These are phyloP conservation scores for Coemansia sp. DNA, from an alignment of 192 early-diverging fungal species.

Conservation along the genomic window DNA sequence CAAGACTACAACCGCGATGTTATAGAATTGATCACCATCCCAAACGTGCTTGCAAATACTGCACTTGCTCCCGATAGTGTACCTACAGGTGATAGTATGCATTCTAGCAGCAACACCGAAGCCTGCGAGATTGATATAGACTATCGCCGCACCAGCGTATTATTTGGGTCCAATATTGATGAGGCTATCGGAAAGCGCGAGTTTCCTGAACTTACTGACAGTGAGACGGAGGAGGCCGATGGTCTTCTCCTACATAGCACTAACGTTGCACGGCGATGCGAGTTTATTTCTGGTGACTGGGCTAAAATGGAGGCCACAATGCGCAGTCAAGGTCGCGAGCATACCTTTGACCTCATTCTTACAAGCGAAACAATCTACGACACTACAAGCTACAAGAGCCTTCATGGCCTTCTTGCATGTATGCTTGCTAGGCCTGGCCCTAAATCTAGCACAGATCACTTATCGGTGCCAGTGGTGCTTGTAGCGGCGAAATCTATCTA, in stretches of 20 bases:
- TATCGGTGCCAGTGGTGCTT: slow-evolving; percentile 36
- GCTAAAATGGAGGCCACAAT: slow-evolving; percentile 49
- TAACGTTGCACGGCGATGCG: slow-evolving; percentile 41
- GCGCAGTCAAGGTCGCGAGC: slow-evolving; percentile 41
- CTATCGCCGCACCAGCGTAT: slow-evolving; percentile 32
- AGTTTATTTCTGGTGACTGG: slow-evolving; percentile 72
- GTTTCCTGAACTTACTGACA: slow-evolving; percentile 41
- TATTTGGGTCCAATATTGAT: slow-evolving; percentile 42
- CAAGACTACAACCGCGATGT: slow-evolving; percentile 96
- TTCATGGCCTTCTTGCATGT: slow-evolving; percentile 60
- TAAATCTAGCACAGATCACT: slow-evolving; percentile 31
- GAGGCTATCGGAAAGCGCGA: slow-evolving; percentile 34
- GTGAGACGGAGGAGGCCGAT: slow-evolving; percentile 38
- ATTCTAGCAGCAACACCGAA: slow-evolving; percentile 33
- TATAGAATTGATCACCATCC: slow-evolving; percentile 81
- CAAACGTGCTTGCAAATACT: slow-evolving; percentile 87
- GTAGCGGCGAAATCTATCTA: slow-evolving; percentile 92
- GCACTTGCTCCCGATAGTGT: slow-evolving; percentile 31
- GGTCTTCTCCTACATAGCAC: slow-evolving; percentile 11
- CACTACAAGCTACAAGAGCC: slow-evolving; percentile 58
- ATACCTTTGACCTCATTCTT: slow-evolving; percentile 70
- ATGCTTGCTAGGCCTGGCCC: slow-evolving; percentile 40
- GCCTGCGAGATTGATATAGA: slow-evolving; percentile 49
- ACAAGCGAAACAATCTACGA: slow-evolving; percentile 80
- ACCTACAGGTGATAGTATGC: slow-evolving; percentile 63